Percentiles rank a stretch among this genome's conserved stretches.
Evolutionary conservation across 2,329 filamentous ascomycete genomes (phyloP).

Genomic region (Fusarium sp.): DNA sequence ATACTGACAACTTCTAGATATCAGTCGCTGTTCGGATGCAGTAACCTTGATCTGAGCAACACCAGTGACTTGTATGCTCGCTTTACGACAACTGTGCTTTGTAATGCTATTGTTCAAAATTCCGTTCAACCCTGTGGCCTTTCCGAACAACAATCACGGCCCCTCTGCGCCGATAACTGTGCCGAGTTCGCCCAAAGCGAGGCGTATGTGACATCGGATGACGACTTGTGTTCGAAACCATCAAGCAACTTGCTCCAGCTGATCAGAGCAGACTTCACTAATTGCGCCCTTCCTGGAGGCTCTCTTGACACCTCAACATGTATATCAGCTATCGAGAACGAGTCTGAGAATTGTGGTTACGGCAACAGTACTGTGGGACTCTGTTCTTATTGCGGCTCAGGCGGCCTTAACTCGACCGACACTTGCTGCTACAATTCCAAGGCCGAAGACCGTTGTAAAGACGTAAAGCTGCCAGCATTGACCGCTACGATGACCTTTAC

Average conservation of each 20-base stretch:
- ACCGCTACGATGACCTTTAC: constrained; percentile 75
- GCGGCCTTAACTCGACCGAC: constrained; percentile 91
- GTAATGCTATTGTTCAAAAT: constrained; percentile 93
- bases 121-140: constrained; percentile 79
- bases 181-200: constrained; percentile 90
- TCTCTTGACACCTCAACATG: constrained; percentile 81
- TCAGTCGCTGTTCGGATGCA: constrained; percentile 83
- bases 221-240: constrained; percentile 77
- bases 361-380: constrained; percentile 78
- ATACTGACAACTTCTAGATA: constrained; percentile 70
- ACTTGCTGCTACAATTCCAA: constrained; percentile 91
- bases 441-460: constrained; percentile 78
- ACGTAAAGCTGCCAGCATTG: constrained; percentile 83
- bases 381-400: constrained; percentile 87
- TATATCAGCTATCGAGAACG: constrained; percentile 82
- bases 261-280: constrained; percentile 92
- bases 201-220: constrained; percentile 83
- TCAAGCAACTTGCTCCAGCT: constrained; percentile 76
- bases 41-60: constrained; percentile 80
- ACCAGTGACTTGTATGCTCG: constrained; percentile 88
- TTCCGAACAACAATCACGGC: constrained; percentile 72
- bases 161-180: constrained; percentile 91
- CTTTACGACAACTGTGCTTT: constrained; percentile 91
- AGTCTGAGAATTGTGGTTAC: constrained; percentile 90
- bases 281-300: constrained; percentile 85